Evolutionary conservation across 2,329 filamentous ascomycete species (phyloP).

Genomic region (Xylogone sp.): DNA sequence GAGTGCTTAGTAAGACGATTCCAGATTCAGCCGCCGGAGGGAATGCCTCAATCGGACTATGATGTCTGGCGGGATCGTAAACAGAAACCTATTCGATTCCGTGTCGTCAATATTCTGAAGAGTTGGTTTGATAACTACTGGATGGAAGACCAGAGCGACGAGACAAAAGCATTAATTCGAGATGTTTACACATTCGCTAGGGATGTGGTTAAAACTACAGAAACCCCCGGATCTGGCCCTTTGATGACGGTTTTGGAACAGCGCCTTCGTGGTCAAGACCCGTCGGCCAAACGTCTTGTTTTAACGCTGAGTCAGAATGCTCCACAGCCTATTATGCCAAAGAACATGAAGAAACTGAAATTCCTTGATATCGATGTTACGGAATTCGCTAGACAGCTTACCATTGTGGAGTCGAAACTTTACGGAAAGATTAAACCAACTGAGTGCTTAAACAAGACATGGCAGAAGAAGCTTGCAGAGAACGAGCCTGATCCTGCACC

Average conservation of each 20-base stretch:
- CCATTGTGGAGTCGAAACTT: slow-evolving; percentile 90
- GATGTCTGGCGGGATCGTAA: slow-evolving; percentile 90
- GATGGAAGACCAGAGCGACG: slow-evolving; percentile 91
- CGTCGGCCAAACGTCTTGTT: slow-evolving; percentile 78
- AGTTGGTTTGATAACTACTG: slow-evolving; percentile 98
- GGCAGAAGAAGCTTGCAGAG: slow-evolving; percentile 90
- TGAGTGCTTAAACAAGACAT: slow-evolving; percentile 97
- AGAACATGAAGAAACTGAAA: slow-evolving; percentile 99
- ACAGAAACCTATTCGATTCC: slow-evolving; percentile 92
- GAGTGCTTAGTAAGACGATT: slow-evolving; percentile 90
- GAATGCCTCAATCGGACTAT: slow-evolving; percentile 70
- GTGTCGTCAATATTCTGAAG: slow-evolving; percentile 96
- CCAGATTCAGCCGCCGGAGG: slow-evolving; percentile 85
- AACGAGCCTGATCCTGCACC: slow-evolving; percentile 81
- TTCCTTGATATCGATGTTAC: slow-evolving; percentile 95
- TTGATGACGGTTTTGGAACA: slow-evolving; percentile 87
- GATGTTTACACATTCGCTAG: slow-evolving; percentile 88
- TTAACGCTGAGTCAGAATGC: slow-evolving; percentile 80
- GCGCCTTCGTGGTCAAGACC: slow-evolving; percentile 82
- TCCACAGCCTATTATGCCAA: slow-evolving; percentile 86
- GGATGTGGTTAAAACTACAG: slow-evolving; percentile 87
- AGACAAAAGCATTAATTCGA: slow-evolving; percentile 79
- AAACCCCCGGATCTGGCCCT: slow-evolving; percentile 82
- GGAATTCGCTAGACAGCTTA: slow-evolving; percentile 96
- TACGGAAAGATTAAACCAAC: slow-evolving; percentile 96